phyloP scores from a whole-genome alignment of 2,329 filamentous ascomycete species.

The Botrytis aclada region DNA sequence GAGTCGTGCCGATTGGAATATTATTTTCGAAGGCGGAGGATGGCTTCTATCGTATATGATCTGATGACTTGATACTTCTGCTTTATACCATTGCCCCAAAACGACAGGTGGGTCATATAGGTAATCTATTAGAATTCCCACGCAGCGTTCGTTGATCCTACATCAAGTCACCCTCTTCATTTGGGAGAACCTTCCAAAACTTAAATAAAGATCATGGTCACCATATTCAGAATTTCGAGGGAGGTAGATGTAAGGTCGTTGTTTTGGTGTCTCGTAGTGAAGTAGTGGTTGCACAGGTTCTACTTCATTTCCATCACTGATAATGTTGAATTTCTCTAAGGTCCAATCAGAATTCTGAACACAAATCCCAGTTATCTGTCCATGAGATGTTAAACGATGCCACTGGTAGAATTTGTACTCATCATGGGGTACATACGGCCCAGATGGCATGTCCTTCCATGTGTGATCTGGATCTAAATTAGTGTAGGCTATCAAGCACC shows the following conservation, averaged over 20 bases:
- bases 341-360: not conserved
- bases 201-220: not conserved
- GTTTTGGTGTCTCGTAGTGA: not conserved
- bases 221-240: not conserved
- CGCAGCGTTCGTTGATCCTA: not conserved
- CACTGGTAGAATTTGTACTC: not conserved
- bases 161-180: not conserved
- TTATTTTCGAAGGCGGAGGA: not conserved
- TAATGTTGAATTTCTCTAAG: not conserved
- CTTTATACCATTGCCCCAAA: not conserved
- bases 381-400: not conserved
- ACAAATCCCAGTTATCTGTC: not conserved
- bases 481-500: not conserved
- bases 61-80: not conserved
- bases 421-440: not conserved
- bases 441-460: not conserved
- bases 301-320: not conserved
- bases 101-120: not conserved
- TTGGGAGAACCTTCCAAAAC: not conserved
- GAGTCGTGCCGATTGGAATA: not conserved
- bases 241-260: not conserved
- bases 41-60: not conserved
- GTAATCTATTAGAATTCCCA: not conserved
- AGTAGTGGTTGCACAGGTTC: not conserved
- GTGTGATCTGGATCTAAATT: not conserved